phyloP scores from a whole-genome alignment of 78 protist species.

The Dictyostelium firmibasis region DNA sequence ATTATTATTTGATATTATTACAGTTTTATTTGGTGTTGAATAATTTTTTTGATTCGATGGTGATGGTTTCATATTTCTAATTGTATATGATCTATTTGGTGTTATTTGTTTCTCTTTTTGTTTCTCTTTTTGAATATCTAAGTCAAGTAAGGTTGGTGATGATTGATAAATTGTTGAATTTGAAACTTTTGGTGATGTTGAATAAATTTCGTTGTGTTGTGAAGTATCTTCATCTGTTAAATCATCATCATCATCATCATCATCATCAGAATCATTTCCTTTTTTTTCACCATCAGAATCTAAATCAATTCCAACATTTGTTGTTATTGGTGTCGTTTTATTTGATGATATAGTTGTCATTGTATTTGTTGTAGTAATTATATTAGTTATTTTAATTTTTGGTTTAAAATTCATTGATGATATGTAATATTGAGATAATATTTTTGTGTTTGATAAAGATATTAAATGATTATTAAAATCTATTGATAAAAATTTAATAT shows the following conservation, averaged over 20 bases:
- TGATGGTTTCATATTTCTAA: background rate
- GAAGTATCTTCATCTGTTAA: slow-evolving; percentile 54
- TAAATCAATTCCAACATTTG: background rate
- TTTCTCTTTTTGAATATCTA: background rate
- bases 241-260: slow-evolving; percentile 25
- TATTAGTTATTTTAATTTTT: background rate
- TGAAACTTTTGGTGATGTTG: background rate
- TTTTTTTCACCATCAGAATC: background rate
- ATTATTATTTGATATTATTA: background rate
- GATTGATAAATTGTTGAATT: background rate
- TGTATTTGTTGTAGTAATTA: background rate
- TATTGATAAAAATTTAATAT: background rate
- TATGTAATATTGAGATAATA: background rate
- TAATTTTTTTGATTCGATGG: background rate
- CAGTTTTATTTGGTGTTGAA: background rate
- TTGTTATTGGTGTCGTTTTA: background rate
- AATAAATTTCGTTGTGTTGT: slow-evolving; percentile 5
- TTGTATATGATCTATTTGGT: background rate
- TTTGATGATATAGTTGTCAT: background rate
- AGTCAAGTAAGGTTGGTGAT: background rate
- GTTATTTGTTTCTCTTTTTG: background rate
- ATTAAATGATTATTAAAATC: background rate
- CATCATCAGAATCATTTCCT: background rate
- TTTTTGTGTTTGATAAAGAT: background rate
- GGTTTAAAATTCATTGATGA: slow-evolving; percentile 7